Evolutionary conservation across 352 stramenopile species (phyloP).

Genomic region (Globisporangium paddicum): DNA sequence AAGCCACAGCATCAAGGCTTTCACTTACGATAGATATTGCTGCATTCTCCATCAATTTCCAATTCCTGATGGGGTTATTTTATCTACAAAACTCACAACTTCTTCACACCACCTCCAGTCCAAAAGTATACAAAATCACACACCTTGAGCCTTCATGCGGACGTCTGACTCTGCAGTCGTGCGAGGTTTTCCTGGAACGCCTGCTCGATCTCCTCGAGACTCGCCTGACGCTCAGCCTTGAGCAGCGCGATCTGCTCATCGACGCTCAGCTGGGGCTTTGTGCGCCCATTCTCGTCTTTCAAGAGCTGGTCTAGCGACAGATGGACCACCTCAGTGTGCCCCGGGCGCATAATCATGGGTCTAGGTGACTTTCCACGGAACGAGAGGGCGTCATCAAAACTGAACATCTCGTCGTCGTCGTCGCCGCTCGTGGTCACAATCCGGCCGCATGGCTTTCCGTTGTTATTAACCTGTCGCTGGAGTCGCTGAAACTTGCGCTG

Average conservation of each 20-base stretch:
- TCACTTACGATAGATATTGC: constrained; percentile 2
- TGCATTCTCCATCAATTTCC: constrained; percentile 6
- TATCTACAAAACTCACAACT: not conserved
- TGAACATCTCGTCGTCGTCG: constrained; percentile 22
- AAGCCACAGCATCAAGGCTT: not conserved
- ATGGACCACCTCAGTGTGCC: constrained; percentile 13
- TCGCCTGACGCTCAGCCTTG: constrained; percentile 24
- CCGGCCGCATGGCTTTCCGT: constrained; percentile 1
- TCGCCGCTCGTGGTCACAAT: constrained; percentile 9
- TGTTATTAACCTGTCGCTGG: constrained; percentile 1
- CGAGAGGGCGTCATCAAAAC: constrained; percentile 6
- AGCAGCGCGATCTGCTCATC: constrained; percentile 31
- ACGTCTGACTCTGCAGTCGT: constrained; percentile 18
- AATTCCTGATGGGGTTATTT: not conserved
- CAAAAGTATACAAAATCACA: not conserved
- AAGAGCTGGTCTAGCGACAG: constrained; percentile 11
- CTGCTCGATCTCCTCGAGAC: constrained; percentile 29
- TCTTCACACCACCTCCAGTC: not conserved
- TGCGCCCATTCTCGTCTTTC: constrained; percentile 2
- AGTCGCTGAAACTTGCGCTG: constrained; percentile 20
- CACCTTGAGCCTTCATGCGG: not conserved
- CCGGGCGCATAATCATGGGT: constrained; percentile 3
- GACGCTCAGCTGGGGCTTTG: constrained; percentile 9
- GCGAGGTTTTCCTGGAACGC: constrained; percentile 36
- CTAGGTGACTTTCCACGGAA: not conserved